Percentiles rank a stretch among this genome's conserved stretches.
Conservation (phyloP, 345 rosid genomes). For the Populus nigra region DNA sequence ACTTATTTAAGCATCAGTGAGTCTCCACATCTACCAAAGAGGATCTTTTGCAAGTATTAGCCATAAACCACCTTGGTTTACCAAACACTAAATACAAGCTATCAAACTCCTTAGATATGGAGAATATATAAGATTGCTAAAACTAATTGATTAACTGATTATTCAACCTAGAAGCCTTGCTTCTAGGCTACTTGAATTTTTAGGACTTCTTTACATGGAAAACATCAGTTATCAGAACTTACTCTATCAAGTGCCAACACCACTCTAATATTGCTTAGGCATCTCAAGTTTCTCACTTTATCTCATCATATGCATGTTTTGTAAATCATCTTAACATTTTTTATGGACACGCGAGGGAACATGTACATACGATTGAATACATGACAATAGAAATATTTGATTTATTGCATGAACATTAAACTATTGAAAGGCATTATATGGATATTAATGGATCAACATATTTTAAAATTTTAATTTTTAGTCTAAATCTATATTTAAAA, state of each 20-base stretch:
- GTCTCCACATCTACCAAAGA: too few relatives aligned
- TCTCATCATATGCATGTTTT: neutral
- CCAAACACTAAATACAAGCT: too few relatives aligned
- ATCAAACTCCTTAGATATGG: rapidly evolving
- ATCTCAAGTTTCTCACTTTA: neutral
- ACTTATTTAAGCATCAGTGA: too few relatives aligned
- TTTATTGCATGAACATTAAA: neutral
- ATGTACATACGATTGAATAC: neutral
- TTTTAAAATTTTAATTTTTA: too few relatives aligned
- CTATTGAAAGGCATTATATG: neutral
- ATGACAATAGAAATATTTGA: neutral
- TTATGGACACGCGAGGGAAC: neutral
- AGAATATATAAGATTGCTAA: too few relatives aligned
- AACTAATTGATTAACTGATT: too few relatives aligned
- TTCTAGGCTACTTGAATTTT: too few relatives aligned
- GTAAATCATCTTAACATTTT: neutral
- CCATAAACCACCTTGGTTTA: rapidly evolving
- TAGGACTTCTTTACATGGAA: too few relatives aligned
- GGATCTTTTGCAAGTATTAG: too few relatives aligned
- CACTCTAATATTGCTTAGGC: neutral
- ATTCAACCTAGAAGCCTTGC: too few relatives aligned
- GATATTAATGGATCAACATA: neutral
- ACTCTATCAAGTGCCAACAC: neutral
- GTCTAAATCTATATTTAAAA: too few relatives aligned
- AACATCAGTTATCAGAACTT: neutral